phyloP scores from a whole-genome alignment of 306 rosid genomes.

The Vigna hirtella region DNA sequence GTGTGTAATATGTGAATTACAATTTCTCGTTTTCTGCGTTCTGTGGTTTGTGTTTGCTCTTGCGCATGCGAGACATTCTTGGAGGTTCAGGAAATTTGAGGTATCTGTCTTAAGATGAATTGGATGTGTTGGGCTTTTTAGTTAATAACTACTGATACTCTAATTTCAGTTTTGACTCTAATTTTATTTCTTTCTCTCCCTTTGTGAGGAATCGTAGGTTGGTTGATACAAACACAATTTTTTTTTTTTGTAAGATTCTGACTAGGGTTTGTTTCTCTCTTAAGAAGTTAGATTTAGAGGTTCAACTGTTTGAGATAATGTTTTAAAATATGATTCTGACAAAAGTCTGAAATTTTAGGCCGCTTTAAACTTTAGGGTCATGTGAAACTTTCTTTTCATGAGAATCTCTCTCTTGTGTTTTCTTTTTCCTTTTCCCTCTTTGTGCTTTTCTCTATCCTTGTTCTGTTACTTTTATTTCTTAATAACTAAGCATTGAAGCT shows the following conservation, averaged over 20 bases:
- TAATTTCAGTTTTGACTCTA: constrained; percentile 17
- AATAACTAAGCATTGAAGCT: constrained; percentile 44
- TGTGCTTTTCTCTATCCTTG: constrained; percentile 61
- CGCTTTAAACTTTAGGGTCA: constrained; percentile 68
- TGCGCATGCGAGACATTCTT: constrained; percentile 28
- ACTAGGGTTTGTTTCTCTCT: constrained; percentile 25
- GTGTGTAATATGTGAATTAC: constrained; percentile 34
- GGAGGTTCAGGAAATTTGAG: constrained; percentile 16
- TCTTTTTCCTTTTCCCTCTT: constrained; percentile 34
- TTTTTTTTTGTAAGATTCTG: constrained; percentile 35
- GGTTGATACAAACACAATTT: constrained; percentile 33
- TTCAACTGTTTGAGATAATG: constrained; percentile 31
- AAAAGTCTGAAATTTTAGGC: constrained; percentile 54
- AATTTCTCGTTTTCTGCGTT: neutral
- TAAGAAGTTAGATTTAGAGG: constrained; percentile 42
- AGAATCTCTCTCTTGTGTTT: constrained; percentile 50
- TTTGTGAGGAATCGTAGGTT: constrained; percentile 24
- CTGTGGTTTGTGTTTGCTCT: neutral
- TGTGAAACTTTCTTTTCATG: constrained; percentile 58
- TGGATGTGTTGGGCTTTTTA: neutral
- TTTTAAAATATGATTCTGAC: constrained; percentile 54
- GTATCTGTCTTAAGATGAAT: neutral
- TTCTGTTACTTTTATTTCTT: constrained; percentile 49
- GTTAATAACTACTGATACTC: neutral
- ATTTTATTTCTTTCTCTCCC: neutral